Evolutionary conservation across 805 yeast species (phyloP).

Genomic region (Starmerella asiatica): DNA sequence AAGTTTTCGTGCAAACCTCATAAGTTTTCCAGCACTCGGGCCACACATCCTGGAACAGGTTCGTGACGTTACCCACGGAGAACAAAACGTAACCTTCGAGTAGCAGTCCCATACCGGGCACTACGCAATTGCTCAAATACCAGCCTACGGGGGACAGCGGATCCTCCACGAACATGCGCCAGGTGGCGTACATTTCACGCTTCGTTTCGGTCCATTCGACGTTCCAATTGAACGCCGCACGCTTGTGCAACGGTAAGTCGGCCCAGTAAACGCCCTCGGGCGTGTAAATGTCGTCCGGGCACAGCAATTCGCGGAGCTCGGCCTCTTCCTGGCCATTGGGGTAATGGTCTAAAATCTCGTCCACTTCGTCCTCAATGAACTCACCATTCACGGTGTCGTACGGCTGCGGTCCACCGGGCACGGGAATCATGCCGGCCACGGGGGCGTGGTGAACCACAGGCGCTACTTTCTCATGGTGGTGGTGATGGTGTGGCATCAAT

Average conservation of each 20-base stretch:
- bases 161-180: slow-evolving; percentile 24
- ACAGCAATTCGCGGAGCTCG: slow-evolving; percentile 25
- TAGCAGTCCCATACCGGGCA: slow-evolving; percentile 31
- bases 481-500: no score
- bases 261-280: slow-evolving; percentile 31
- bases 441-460: slow-evolving; percentile 28
- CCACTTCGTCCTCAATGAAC: slow-evolving; percentile 20
- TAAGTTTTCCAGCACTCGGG: slow-evolving; percentile 28
- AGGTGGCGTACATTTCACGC: slow-evolving; percentile 21
- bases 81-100: slow-evolving; percentile 30
- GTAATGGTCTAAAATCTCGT: slow-evolving; percentile 18
- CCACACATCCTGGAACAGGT: slow-evolving; percentile 26
- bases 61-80: slow-evolving; percentile 28
- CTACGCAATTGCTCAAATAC: slow-evolving; percentile 27
- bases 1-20: slow-evolving; percentile 25
- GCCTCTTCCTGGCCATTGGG: slow-evolving; percentile 25
- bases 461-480: no score
- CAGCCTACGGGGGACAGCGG: slow-evolving; percentile 28
- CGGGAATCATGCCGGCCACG: slow-evolving; percentile 27
- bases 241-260: slow-evolving; percentile 25
- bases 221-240: slow-evolving; percentile 21
- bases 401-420: slow-evolving; percentile 29
- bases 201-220: slow-evolving; percentile 24
- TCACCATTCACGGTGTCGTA: slow-evolving; percentile 27
- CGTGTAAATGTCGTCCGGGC: slow-evolving; percentile 27